Conservation (phyloP, 306 rosid species). For the Cucumis hystrix region DNA sequence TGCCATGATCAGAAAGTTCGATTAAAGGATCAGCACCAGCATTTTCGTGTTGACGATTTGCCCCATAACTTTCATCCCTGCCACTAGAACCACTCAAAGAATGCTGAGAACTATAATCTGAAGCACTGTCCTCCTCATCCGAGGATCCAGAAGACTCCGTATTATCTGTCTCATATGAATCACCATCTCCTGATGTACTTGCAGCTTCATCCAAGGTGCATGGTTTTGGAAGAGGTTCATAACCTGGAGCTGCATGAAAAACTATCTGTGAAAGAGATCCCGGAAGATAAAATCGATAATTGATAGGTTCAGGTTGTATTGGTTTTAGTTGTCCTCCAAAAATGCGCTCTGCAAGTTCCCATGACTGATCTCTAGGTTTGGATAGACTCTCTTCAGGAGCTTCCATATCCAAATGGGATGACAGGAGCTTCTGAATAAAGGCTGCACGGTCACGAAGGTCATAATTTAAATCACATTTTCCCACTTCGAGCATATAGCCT, state of each 20-base stretch:
- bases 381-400: conserved; percentile 19
- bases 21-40: conserved; percentile 47
- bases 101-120: conserved; percentile 51
- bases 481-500: conserved; percentile 67
- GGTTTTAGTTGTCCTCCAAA: conserved; percentile 39
- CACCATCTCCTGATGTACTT: conserved; percentile 21
- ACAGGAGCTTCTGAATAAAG: conserved; percentile 44
- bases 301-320: conserved; percentile 36
- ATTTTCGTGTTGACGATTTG: conserved; percentile 29
- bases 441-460: conserved; percentile 84
- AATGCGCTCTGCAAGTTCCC: conserved; percentile 45
- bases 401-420: conserved; percentile 37
- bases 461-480: conserved; percentile 61
- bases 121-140: conserved; percentile 64
- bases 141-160: conserved; percentile 43
- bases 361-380: conserved; percentile 27
- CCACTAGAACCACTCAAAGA: conserved; percentile 45
- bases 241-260: conserved; percentile 97
- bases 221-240: conserved; percentile 96
- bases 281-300: conserved; percentile 75
- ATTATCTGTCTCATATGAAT: conserved; percentile 33
- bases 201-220: conserved; percentile 37
- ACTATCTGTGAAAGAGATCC: conserved; percentile 96
- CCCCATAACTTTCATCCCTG: conserved; percentile 31
- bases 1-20: conserved; percentile 53